Evolutionary conservation across 805 yeast species (phyloP).

Genomic region (Hanseniaspora occidentalis): DNA sequence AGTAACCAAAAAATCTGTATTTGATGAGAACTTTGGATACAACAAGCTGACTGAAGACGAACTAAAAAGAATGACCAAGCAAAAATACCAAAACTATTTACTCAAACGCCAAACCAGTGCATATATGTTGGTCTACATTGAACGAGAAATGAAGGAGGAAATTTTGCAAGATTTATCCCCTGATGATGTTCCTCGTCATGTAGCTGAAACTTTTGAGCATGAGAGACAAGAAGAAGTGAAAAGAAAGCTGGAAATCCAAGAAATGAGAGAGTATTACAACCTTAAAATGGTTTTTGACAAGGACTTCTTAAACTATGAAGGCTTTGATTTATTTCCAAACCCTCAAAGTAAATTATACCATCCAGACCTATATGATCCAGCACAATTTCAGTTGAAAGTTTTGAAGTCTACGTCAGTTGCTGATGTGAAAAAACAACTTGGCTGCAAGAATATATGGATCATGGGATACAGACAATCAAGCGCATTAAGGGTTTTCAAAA

Average conservation of each 20-base stretch:
- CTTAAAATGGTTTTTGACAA: constrained; percentile 43
- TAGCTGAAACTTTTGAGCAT: constrained; percentile 48
- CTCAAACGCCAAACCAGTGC: constrained; percentile 85
- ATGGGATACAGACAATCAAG: constrained; percentile 57
- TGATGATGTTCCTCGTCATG: constrained; percentile 52
- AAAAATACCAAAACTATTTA: constrained; percentile 49
- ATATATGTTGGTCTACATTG: constrained; percentile 88
- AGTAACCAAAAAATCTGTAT: constrained; percentile 73
- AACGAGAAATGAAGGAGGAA: constrained; percentile 43
- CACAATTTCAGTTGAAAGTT: constrained; percentile 32
- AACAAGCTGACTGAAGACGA: constrained; percentile 40
- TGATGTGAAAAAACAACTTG: constrained; percentile 22
- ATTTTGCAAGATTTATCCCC: constrained; percentile 48
- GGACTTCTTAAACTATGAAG: constrained; percentile 48
- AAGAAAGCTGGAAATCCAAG: constrained; percentile 51
- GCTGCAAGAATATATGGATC: constrained; percentile 42
- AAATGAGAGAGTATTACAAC: constrained; percentile 50
- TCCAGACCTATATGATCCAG: constrained; percentile 33
- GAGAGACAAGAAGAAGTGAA: constrained; percentile 48
- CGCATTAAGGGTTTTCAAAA: constrained; percentile 51
- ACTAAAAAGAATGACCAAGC: constrained; percentile 38
- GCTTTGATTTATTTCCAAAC: constrained; percentile 70
- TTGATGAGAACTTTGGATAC: constrained; percentile 87
- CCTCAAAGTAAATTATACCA: constrained; percentile 33
- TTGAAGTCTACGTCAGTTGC: constrained; percentile 45